A percentile compares a stretch with the other conserved stretches of the same genome.
Conservation (phyloP, 1,284 basidiomycete genomes). For the Trametes hirsuta region DNA sequence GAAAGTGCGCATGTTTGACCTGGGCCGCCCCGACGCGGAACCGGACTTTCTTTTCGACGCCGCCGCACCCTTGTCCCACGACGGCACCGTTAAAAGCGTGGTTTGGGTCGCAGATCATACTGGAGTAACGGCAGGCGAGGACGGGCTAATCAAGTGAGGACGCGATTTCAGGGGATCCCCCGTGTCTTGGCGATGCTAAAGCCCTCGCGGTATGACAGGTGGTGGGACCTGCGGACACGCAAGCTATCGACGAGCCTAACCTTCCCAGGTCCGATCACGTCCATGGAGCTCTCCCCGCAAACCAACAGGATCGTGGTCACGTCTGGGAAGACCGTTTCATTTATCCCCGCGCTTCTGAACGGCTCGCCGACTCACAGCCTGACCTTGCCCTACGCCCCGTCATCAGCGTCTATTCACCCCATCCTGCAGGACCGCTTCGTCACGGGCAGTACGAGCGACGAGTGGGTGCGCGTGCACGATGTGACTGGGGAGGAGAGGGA, state of each 20-base stretch:
- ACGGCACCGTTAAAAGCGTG: constrained; percentile 90
- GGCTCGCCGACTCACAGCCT: constrained; percentile 62
- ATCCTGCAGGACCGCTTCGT: constrained; percentile 88
- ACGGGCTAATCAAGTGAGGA: constrained; percentile 84
- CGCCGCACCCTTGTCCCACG: constrained; percentile 67
- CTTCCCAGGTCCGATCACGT: constrained; percentile 84
- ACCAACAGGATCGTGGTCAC: constrained; percentile 90
- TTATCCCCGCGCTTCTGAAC: constrained; percentile 73
- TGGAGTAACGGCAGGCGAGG: constrained; percentile 90
- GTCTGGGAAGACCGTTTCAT: constrained; percentile 89
- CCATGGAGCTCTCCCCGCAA: constrained; percentile 89
- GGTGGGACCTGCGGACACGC: constrained; percentile 94
- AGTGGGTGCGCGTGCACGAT: constrained; percentile 96
- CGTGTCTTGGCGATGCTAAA: not conserved
- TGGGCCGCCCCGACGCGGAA: constrained; percentile 82
- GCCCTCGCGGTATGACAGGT: constrained; percentile 50
- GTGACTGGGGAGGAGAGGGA: constrained; percentile 90
- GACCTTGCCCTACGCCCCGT: constrained; percentile 81
- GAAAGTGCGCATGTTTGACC: constrained; percentile 94
- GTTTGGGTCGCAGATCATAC: constrained; percentile 90
- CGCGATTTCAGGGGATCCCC: not conserved
- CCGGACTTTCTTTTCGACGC: constrained; percentile 77
- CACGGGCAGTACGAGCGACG: constrained; percentile 88
- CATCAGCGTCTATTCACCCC: constrained; percentile 93
- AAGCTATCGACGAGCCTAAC: constrained; percentile 71